Evolutionary conservation across 2,329 filamentous ascomycete genomes (phyloP).

Genomic region (Diplodia seriata): DNA sequence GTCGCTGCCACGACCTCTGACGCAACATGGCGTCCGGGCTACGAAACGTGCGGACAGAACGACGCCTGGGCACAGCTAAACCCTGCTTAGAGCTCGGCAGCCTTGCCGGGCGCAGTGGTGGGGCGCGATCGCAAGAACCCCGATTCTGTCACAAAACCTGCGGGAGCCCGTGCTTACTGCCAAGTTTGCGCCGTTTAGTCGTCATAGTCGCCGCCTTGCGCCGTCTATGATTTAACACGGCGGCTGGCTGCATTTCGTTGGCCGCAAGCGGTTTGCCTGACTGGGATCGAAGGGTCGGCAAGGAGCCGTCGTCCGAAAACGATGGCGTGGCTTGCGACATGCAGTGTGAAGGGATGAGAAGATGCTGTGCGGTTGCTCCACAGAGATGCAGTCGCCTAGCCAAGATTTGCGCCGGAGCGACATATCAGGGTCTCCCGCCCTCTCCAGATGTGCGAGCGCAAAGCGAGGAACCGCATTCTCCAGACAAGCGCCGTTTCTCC

Average conservation of each 20-base stretch:
- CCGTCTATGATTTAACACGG: constrained; percentile 26
- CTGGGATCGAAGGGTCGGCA: not conserved
- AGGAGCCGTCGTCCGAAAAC: constrained; percentile 7
- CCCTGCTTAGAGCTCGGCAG: constrained; percentile 12
- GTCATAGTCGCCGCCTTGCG: constrained; percentile 12
- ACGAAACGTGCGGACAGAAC: constrained; percentile 16
- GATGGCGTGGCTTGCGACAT: constrained; percentile 12
- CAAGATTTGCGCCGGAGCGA: not conserved
- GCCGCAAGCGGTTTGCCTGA: constrained; percentile 3
- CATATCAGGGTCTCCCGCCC: not conserved
- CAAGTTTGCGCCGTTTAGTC: constrained; percentile 30
- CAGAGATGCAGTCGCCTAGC: not conserved
- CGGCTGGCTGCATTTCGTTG: constrained; percentile 20
- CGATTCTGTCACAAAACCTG: constrained; percentile 19
- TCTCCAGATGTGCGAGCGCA: not conserved
- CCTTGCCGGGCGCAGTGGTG: constrained; percentile 9
- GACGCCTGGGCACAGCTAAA: constrained; percentile 12
- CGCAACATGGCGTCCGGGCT: constrained; percentile 28
- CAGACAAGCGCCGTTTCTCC: not conserved
- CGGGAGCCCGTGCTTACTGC: constrained; percentile 30
- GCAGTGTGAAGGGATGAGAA: constrained; percentile 2
- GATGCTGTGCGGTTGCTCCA: not conserved
- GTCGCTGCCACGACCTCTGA: constrained; percentile 28
- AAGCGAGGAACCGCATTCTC: not conserved
- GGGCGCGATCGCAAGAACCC: constrained; percentile 20